Evolutionary conservation across 805 yeast genomes (phyloP).

Genomic region (Pichia paraexigua): DNA sequence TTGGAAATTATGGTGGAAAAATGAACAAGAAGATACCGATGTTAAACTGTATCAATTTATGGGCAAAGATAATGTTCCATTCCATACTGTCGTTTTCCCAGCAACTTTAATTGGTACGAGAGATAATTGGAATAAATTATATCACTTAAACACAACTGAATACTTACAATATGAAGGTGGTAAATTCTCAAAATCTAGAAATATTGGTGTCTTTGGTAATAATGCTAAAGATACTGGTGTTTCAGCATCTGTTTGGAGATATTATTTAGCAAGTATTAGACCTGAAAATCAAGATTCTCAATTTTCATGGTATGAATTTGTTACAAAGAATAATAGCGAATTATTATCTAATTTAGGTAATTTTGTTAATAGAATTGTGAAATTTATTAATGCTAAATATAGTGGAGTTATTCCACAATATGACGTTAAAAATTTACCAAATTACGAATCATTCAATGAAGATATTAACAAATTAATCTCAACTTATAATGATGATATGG

Average conservation of each 20-base stretch:
- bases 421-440: constrained; percentile 39
- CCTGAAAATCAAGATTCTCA: constrained; percentile 96
- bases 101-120: constrained; percentile 82
- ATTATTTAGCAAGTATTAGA: constrained; percentile 83
- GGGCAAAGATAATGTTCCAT: constrained; percentile 99
- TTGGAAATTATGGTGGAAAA: constrained; percentile 87
- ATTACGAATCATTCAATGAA: constrained; percentile 34
- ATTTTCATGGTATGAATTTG: constrained; percentile 96
- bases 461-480: constrained; percentile 59
- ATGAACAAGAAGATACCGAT: constrained; percentile 64
- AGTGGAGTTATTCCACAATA: constrained; percentile 80
- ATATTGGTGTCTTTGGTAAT: constrained; percentile 96
- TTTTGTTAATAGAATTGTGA: constrained; percentile 88
- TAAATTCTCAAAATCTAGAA: constrained; percentile 96
- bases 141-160: constrained; percentile 90
- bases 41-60: constrained; percentile 90
- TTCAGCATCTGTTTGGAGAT: constrained; percentile 94
- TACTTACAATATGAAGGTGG: constrained; percentile 97
- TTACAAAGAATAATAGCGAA: constrained; percentile 87
- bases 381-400: constrained; percentile 84
- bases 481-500: constrained; percentile 65
- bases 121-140: constrained; percentile 83
- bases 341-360: constrained; percentile 94
- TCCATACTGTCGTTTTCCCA: constrained; percentile 98
- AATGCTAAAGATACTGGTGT: constrained; percentile 92